Evolutionary conservation across 176 grass and related monocot genomes (phyloP).

Genomic region (Musa beccarii): DNA sequence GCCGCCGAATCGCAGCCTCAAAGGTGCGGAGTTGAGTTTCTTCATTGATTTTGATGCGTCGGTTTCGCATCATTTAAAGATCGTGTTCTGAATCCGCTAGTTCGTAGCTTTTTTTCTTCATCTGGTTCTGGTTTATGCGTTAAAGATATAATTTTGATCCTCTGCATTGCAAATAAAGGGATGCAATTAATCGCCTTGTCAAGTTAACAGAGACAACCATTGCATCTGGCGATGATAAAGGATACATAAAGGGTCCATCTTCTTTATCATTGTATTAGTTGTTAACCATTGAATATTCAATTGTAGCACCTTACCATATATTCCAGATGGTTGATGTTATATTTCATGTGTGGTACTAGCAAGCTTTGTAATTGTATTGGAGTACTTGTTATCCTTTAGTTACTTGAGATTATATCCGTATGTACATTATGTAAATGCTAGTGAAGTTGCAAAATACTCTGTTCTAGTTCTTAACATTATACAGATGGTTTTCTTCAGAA

Average conservation of each 20-base stretch:
- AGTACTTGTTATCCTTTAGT: no score
- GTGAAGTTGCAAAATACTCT: no score
- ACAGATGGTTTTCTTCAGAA: no score
- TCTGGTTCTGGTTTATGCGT: not conserved
- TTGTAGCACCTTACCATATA: no score
- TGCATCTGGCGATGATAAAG: conserved; percentile 84
- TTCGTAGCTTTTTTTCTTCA: not conserved
- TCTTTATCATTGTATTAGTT: not conserved
- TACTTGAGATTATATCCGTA: no score
- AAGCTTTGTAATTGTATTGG: no score
- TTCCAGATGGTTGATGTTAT: no score
- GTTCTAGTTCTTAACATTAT: no score
- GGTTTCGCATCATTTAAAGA: not conserved
- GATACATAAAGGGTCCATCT: conserved; percentile 71
- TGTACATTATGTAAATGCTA: no score
- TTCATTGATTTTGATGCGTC: not conserved
- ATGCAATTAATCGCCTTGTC: conserved; percentile 63
- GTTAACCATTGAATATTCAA: no score
- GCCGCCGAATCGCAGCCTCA: conserved; percentile 40
- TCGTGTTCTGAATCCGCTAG: not conserved
- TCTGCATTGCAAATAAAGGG: conserved; percentile 18
- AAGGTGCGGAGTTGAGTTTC: conserved; percentile 34
- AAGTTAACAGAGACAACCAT: conserved; percentile 77
- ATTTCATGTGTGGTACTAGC: no score
- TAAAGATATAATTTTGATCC: not conserved